Evolutionary conservation across 805 yeast genomes (phyloP), one percentile per base, ranked within the genome.

Genomic region (Candida bentonensis): DNA sequence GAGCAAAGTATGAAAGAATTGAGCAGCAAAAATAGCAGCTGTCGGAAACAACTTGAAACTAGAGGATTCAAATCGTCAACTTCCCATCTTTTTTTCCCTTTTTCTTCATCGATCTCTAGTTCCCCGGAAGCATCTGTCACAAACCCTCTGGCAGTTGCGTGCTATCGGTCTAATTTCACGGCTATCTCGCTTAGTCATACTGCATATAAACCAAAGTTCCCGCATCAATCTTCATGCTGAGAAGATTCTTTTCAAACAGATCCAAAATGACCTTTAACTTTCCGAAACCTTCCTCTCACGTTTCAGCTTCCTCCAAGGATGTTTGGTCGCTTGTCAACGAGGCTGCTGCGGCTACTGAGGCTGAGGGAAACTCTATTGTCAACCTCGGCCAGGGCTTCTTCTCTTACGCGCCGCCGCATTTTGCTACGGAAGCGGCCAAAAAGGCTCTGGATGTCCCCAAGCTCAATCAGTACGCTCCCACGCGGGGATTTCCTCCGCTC

Each of bases 301-400:
- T 54, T n/a, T 48, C 51, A 15, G 47, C 40, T 15, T 45, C 78
- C 15, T 77, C 80, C 40, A 85, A 87, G 57, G 98, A 92, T 61
- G 88, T 92, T 41, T 92, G 98, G 98, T 73, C 94, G 2, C 66
- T 92, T 51, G 84, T 94, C 63, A 92, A 92, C 59, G 97, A 88
- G 57, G 59, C 36, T n/a, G 36, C 36, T 96, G 82, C 98, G 2
- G 96, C 97, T 0, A 94, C 94, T 2, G 76, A 75, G 3, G 87
- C 94, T 13, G 80, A 78, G 28, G 87, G 86, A n/a, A 71, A 81
- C 53, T 82, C 85, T 44, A 77, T 89, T 45, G 79, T 81, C 48
- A 92, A 92, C 55, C 72, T 92, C 46, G 98, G 98, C 26, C 98
- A 92, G 62, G 98, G 98, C 1, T 92, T 92, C 65, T 92, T 92